Conservation (phyloP, 148 eudicot genomes). For the Rhododendron ovatum region DNA sequence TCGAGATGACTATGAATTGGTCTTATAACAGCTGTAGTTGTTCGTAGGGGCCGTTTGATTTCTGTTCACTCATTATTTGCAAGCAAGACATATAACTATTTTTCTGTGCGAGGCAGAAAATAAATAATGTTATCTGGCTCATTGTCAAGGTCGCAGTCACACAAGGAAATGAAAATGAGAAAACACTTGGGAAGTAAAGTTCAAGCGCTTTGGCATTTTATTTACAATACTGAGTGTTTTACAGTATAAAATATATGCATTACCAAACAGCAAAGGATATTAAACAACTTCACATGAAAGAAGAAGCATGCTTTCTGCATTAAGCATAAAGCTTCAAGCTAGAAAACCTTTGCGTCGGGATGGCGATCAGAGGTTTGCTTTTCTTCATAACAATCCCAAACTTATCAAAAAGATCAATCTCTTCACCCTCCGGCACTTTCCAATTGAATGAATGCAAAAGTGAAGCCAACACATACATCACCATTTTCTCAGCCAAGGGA, state of each 20-base stretch:
- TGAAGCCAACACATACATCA: slow-evolving; percentile 28
- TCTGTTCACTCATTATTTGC: no score
- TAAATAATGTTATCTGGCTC: background rate
- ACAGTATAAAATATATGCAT: background rate
- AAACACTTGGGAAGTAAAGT: no score
- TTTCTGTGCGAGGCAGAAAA: background rate
- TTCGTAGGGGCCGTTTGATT: no score
- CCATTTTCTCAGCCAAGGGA: slow-evolving; percentile 29
- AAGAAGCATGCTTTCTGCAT: background rate
- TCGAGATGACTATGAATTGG: no score
- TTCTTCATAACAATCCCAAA: slow-evolving; percentile 37
- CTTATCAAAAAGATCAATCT: slow-evolving; percentile 28
- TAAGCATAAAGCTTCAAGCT: background rate
- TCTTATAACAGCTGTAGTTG: no score
- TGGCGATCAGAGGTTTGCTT: slow-evolving; percentile 20
- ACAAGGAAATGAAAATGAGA: slow-evolving; percentile 6
- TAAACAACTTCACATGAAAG: background rate
- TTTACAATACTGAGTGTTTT: no score
- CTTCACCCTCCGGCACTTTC: slow-evolving; percentile 20
- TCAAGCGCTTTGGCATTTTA: no score
- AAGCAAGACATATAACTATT: no score
- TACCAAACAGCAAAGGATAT: background rate
- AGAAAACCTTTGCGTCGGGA: slow-evolving; percentile 23
- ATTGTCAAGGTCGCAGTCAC: background rate
- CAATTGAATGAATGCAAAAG: slow-evolving; percentile 38